Evolutionary conservation across 108 stramenopile genomes (phyloP), one percentile per base, ranked within the genome.

Genomic region (Aurantiochytrium sp.): DNA sequence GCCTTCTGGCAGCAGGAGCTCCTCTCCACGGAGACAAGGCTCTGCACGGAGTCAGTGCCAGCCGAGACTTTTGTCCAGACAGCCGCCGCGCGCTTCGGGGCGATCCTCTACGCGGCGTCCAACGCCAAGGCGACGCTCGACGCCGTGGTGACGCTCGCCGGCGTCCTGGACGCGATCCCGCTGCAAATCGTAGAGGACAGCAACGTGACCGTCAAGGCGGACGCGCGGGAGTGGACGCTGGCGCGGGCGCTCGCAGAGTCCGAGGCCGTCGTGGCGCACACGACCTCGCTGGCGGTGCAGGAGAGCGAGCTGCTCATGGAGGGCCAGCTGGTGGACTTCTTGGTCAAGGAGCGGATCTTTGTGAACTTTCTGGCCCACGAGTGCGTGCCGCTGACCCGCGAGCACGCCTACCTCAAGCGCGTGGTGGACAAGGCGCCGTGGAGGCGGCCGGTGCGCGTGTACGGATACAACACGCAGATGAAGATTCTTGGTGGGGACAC

Each of bases 321-420:
- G 8, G 59, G 59, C 8, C 15, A 65, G 86, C 86, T 87, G 21
- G 54, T 87, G 4, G 89, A 89, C 59, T 87, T 87, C 27, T 42
- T 87, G 34, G 87, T 87, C 21, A 55, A 86, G 69, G 37, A 87
- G 37, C 85, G 85, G n/a, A 50, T 89, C 19, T 89, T 89, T 50
- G 52, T 41, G 10, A 37, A 37, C 21, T 86, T 34, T 68, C 37
- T 89, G 22, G 31, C 42, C 10, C 19, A 52, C 10, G 89, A 34
- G 4, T 89, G 89, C 89, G 68, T 89, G 36, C 68, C 68, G 0
- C 31, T 53, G 3, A 89, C 89, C 17, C 12, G 0, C 3, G 89
- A 89, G 34, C 53, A 89, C 69, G 86, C 68, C 12, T 42, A 86
- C 21, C 36, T 89, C 55, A 41, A 73, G 4, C 39, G 32, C 19